Percentiles rank a stretch among this genome's conserved stretches.
Conservation (phyloP, 2,329 filamentous ascomycete genomes). For the Coniochaeta prunicola region DNA sequence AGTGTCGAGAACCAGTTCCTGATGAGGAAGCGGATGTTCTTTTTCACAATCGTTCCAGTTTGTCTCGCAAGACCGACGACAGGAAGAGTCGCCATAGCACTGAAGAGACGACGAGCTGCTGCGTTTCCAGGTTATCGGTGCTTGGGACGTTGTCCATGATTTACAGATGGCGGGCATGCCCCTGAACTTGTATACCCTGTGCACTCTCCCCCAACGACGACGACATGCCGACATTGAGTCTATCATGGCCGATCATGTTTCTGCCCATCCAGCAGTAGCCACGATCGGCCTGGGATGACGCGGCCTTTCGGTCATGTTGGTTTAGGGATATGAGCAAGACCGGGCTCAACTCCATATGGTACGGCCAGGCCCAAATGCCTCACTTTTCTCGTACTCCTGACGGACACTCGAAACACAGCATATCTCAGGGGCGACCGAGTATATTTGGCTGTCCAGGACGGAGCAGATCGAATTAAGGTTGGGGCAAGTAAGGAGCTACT, state of each 20-base stretch:
- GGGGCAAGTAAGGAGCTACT: background rate
- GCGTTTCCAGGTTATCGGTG: background rate
- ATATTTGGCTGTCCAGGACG: background rate
- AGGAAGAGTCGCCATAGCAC: background rate
- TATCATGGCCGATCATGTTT: background rate
- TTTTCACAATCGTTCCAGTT: slow-evolving; percentile 13
- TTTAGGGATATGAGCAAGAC: background rate
- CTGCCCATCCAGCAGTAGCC: background rate
- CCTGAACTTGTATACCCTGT: background rate
- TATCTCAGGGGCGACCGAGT: background rate
- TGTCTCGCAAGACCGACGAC: slow-evolving; percentile 7
- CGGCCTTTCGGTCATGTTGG: background rate
- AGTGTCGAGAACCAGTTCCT: slow-evolving; percentile 15
- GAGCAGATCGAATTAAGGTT: background rate
- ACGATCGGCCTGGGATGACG: background rate
- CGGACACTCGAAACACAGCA: background rate
- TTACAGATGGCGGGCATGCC: background rate
- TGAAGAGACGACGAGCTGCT: background rate
- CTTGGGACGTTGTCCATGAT: background rate
- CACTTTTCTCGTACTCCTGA: background rate
- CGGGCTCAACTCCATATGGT: background rate
- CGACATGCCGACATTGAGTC: background rate
- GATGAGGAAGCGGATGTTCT: slow-evolving; percentile 16
- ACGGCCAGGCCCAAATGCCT: background rate
- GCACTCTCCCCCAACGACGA: background rate